phyloP scores from a whole-genome alignment of 2,329 filamentous ascomycete genomes.

The Teratosphaeria epicoccoides region DNA sequence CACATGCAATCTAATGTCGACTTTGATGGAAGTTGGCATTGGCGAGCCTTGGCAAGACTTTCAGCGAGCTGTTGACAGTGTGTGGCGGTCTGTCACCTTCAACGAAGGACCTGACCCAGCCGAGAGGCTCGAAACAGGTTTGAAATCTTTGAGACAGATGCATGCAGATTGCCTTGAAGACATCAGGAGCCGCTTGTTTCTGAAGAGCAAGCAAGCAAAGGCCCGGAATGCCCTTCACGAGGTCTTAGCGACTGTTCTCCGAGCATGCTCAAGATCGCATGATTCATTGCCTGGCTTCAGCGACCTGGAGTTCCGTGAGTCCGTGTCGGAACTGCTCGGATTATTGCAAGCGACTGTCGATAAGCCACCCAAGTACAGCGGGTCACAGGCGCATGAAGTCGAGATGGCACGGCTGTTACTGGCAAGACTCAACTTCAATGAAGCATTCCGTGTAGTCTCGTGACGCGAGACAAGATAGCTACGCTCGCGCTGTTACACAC shows the following conservation, averaged over 20 bases:
- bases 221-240: constrained; percentile 16
- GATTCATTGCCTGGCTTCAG: not conserved
- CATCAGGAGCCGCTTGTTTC: constrained; percentile 23
- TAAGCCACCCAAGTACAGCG: constrained; percentile 8
- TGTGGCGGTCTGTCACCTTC: constrained; percentile 51
- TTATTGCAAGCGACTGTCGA: constrained; percentile 9
- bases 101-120: constrained; percentile 8
- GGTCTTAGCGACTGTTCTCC: constrained; percentile 17
- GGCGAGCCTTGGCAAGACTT: constrained; percentile 63
- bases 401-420: constrained; percentile 12
- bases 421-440: constrained; percentile 13
- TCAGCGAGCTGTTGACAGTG: constrained; percentile 50
- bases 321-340: constrained; percentile 4
- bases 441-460: not conserved
- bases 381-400: constrained; percentile 6
- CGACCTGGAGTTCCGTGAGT: constrained; percentile 2
- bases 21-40: constrained; percentile 73
- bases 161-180: constrained; percentile 21
- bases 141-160: constrained; percentile 12
- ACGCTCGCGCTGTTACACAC: too few species aligned
- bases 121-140: not conserved
- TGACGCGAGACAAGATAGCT: not conserved
- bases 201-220: constrained; percentile 21
- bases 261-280: constrained; percentile 5
- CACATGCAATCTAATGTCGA: constrained; percentile 58